Percentiles rank a stretch among this genome's conserved stretches.
phyloP scores from a whole-genome alignment of 2,329 filamentous ascomycete genomes.

The Trichoderma citrinoviride region DNA sequence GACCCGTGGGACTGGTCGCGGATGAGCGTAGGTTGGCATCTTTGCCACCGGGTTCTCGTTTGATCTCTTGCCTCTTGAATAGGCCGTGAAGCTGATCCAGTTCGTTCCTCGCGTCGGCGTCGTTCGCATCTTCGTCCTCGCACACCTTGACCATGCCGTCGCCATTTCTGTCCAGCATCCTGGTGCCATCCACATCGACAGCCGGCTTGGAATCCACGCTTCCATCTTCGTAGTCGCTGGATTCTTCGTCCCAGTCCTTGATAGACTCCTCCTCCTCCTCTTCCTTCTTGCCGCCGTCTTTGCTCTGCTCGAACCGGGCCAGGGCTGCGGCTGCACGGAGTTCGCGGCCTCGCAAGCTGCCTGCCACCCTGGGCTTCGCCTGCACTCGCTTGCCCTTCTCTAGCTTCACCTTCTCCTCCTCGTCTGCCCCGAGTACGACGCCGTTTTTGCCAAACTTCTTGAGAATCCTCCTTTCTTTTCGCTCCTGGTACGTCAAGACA shows the following conservation, averaged over 20 bases:
- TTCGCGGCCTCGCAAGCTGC: slow-evolving; percentile 71
- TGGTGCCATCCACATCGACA: slow-evolving; percentile 62
- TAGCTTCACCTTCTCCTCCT: slow-evolving; percentile 60
- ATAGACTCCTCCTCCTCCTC: slow-evolving; percentile 40
- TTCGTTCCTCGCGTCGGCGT: slow-evolving; percentile 46
- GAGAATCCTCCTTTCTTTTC: slow-evolving; percentile 67
- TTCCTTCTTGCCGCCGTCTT: slow-evolving; percentile 42
- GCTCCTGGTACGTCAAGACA: slow-evolving; percentile 64
- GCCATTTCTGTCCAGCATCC: slow-evolving; percentile 64
- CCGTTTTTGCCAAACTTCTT: slow-evolving; percentile 77
- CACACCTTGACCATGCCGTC: slow-evolving; percentile 71
- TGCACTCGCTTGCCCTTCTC: slow-evolving; percentile 63
- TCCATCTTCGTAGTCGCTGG: slow-evolving; percentile 43
- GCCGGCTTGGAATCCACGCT: slow-evolving; percentile 46
- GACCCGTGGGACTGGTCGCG: not conserved
- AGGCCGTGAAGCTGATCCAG: slow-evolving; percentile 61
- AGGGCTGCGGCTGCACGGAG: slow-evolving; percentile 73
- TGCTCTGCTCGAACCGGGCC: slow-evolving; percentile 64
- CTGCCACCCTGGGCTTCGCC: slow-evolving; percentile 69
- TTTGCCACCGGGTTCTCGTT: slow-evolving; percentile 25
- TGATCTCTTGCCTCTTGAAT: slow-evolving; percentile 26
- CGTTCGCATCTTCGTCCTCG: slow-evolving; percentile 61
- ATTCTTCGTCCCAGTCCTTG: slow-evolving; percentile 36
- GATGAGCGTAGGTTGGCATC: not conserved
- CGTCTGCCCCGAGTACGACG: slow-evolving; percentile 66